Conservation (phyloP, 31 red algal species). For the Porphyra umbilicalis region DNA sequence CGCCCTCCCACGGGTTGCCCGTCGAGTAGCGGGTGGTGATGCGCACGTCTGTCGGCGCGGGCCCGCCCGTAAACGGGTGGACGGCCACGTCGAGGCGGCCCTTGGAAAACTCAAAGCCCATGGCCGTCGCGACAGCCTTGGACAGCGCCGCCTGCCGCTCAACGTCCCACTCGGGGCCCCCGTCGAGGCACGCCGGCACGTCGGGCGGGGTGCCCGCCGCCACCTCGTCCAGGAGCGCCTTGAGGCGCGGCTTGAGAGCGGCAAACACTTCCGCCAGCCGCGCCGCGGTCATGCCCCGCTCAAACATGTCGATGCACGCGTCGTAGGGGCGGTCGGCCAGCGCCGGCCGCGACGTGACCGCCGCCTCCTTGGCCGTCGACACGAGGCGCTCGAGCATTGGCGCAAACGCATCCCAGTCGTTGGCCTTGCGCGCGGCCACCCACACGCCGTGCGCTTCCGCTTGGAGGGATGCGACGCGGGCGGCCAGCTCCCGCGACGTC, state of each 20-base stretch:
- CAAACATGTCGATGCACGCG: constrained; percentile 59
- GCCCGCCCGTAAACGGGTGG: constrained; percentile 70
- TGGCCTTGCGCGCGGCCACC: constrained; percentile 32
- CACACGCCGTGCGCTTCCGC: constrained; percentile 21
- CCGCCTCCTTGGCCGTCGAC: constrained; percentile 19
- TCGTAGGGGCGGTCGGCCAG: constrained; percentile 21
- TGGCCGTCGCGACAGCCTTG: constrained; percentile 19
- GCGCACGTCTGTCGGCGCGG: constrained; percentile 43
- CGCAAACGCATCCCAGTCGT: constrained; percentile 45
- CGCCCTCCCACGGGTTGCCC: constrained; percentile 54
- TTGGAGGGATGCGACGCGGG: constrained; percentile 18
- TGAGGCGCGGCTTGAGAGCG: constrained; percentile 18
- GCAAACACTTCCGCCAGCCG: constrained; percentile 56
- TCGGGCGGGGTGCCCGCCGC: constrained; percentile 11
- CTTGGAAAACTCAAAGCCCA: constrained; percentile 46
- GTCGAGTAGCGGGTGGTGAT: constrained; percentile 72
- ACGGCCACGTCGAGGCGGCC: constrained; percentile 67
- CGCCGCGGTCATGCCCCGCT: constrained; percentile 61
- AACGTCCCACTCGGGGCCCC: constrained; percentile 34
- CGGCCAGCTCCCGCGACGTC: constrained; percentile 26
- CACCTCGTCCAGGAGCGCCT: constrained; percentile 27
- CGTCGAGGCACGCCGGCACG: constrained; percentile 4
- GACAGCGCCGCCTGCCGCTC: constrained; percentile 37
- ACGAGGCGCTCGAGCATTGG: constrained; percentile 30
- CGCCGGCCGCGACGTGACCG: constrained; percentile 13